Conservation (phyloP, 192 early-diverging fungal species). For the Gryganskiella cystojenkinii region DNA sequence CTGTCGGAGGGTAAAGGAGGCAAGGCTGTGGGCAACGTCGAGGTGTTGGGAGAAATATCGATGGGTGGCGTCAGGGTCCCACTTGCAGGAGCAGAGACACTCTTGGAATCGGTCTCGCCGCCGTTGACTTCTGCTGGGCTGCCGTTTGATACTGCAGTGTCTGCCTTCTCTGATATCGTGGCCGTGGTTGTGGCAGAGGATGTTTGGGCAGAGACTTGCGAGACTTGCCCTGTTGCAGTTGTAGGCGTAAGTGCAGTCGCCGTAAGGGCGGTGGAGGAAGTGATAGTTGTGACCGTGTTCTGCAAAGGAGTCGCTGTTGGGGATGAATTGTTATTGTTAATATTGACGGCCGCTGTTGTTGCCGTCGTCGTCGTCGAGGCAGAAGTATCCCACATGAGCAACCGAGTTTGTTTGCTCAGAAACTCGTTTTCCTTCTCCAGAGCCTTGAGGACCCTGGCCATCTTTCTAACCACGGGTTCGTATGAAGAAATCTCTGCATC, state of each 20-base stretch:
- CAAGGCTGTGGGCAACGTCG: background rate
- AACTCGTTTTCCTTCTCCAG: slow-evolving; percentile 74
- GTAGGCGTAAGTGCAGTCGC: too few relatives aligned
- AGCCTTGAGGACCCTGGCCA: slow-evolving; percentile 82
- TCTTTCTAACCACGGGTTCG: slow-evolving; percentile 89
- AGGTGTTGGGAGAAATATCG: too few relatives aligned
- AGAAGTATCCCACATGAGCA: slow-evolving; percentile 12
- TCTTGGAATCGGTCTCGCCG: background rate
- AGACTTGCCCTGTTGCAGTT: too few relatives aligned
- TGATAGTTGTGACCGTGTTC: background rate
- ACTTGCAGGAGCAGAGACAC: background rate
- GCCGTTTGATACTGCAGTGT: too few relatives aligned
- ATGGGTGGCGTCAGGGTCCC: too few relatives aligned
- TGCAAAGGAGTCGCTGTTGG: background rate
- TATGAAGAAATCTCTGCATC: slow-evolving; percentile 83
- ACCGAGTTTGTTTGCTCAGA: slow-evolving; percentile 30
- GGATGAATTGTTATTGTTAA: background rate
- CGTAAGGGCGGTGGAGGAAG: too few relatives aligned
- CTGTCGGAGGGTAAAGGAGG: background rate
- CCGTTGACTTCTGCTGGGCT: too few relatives aligned
- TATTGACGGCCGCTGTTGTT: background rate
- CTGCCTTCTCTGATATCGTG: too few relatives aligned
- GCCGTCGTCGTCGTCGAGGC: background rate
- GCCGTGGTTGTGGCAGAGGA: too few relatives aligned
- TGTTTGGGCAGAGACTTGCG: too few relatives aligned